These are phyloP conservation scores for Debaryomyces fabryi DNA, from an alignment of 1,139 yeast species.

Conservation along the genomic window DNA sequence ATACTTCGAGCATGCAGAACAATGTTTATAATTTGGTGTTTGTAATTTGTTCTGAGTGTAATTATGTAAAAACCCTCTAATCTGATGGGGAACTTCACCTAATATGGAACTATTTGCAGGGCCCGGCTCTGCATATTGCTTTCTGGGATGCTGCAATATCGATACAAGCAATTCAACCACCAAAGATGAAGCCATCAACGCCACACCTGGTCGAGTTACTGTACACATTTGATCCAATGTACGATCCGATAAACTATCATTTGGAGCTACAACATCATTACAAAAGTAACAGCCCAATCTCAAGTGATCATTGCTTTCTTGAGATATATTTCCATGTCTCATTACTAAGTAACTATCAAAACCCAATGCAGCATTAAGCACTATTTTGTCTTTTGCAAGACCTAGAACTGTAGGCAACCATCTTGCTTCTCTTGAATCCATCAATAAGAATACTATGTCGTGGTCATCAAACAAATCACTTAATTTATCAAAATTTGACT, in stretches of 20 bases:
- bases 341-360: conserved; percentile 91
- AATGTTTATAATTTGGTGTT: conserved; percentile 72
- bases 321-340: conserved; percentile 71
- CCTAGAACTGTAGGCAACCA: conserved; percentile 94
- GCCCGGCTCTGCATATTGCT: conserved; percentile 48
- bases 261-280: conserved; percentile 93
- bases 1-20: conserved; percentile 80
- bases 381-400: conserved; percentile 64
- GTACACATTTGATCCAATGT: conserved; percentile 98
- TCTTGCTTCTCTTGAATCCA: conserved; percentile 94
- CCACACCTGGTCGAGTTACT: conserved; percentile 95
- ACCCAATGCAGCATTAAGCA: conserved; percentile 91
- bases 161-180: conserved; percentile 86
- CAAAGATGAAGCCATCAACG: conserved; percentile 80
- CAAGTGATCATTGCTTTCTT: conserved; percentile 17
- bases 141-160: conserved; percentile 60
- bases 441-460: conserved; percentile 76
- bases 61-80: conserved; percentile 77
- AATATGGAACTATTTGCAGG: conserved; percentile 39
- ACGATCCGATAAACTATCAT: conserved; percentile 79
- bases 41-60: conserved; percentile 65
- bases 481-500: conserved; percentile 54
- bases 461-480: conserved; percentile 59
- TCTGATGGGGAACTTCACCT: conserved; percentile 85
- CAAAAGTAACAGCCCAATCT: conserved; percentile 92